A percentile compares a stretch with the other conserved stretches of the same genome.
Evolutionary conservation across 2,329 filamentous ascomycete species (phyloP).

Genomic region (Penicillium sp.): DNA sequence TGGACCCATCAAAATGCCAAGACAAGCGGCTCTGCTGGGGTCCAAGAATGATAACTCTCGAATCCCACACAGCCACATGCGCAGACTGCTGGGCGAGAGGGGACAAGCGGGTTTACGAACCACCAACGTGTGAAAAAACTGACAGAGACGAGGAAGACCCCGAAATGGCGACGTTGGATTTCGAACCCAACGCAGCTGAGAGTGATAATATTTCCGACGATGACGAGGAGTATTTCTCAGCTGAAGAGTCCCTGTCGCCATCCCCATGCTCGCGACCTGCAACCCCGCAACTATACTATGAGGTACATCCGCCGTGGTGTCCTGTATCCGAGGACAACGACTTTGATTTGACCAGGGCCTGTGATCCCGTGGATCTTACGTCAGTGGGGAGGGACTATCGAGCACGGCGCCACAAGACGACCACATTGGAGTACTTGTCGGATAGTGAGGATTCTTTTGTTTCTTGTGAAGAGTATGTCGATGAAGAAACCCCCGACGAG

Average conservation of each 20-base stretch:
- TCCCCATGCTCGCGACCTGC: not conserved
- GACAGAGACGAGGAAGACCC: not conserved
- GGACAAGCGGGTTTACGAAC: not conserved
- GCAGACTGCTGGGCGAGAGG: conserved; percentile 12
- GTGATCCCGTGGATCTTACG: conserved; percentile 10
- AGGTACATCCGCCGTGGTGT: not conserved
- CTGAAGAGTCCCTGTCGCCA: not conserved
- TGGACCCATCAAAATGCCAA: conserved; percentile 4
- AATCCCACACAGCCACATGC: conserved; percentile 13
- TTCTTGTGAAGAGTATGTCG: not conserved
- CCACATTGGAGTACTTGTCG: not conserved
- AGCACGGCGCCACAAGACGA: not conserved
- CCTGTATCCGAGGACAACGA: conserved; percentile 1
- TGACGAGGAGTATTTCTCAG: not conserved
- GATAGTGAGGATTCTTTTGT: not conserved
- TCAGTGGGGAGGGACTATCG: conserved; percentile 11
- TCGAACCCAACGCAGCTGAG: not conserved
- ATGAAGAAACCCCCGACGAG: not conserved
- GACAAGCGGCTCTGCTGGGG: conserved; percentile 2
- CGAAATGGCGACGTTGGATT: not conserved
- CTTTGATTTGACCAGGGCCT: conserved; percentile 8
- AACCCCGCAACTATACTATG: not conserved
- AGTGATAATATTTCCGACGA: not conserved
- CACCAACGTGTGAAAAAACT: not conserved
- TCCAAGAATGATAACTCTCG: conserved; percentile 4